Evolutionary conservation across 441 rosid genomes (phyloP).

Genomic region (Populus tomentosa): DNA sequence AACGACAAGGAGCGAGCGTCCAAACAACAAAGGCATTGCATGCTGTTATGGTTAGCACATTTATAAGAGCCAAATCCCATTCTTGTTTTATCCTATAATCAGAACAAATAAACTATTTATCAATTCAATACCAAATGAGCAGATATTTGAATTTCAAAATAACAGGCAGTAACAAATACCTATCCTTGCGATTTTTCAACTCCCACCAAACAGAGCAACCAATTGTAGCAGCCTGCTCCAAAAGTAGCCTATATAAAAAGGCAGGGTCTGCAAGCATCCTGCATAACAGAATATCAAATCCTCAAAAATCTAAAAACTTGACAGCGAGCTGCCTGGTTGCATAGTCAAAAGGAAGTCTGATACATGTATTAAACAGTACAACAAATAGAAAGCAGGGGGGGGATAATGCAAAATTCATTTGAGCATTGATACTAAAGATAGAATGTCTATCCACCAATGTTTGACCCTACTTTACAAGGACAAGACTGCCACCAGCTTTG

Average conservation of each 20-base stretch:
- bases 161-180: conserved; percentile 36
- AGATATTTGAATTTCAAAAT: neutral
- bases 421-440: neutral
- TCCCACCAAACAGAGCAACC: conserved; percentile 96
- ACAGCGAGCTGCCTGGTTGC: neutral
- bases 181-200: conserved; percentile 77
- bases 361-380: neutral
- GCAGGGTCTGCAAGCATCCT: conserved; percentile 99
- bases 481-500: neutral
- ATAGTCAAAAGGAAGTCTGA: neutral
- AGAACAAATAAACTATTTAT: conserved; percentile 17
- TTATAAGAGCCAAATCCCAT: conserved; percentile 94
- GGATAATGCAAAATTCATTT: neutral
- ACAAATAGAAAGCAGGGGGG: neutral
- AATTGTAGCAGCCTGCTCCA: conserved; percentile 86
- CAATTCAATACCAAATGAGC: conserved; percentile 20
- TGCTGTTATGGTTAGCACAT: conserved; percentile 77
- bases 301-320: conserved; percentile 5
- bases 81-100: conserved; percentile 72
- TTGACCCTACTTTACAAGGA: neutral
- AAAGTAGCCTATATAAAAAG: conserved; percentile 73
- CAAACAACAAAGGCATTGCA: conserved; percentile 90
- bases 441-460: neutral
- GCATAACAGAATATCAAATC: conserved; percentile 22
- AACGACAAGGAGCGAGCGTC: conserved; percentile 93